Evolutionary conservation across 2,329 filamentous ascomycete genomes (phyloP), one percentile per base, ranked within the genome.

Genomic region (Celoporthe dispersa): DNA sequence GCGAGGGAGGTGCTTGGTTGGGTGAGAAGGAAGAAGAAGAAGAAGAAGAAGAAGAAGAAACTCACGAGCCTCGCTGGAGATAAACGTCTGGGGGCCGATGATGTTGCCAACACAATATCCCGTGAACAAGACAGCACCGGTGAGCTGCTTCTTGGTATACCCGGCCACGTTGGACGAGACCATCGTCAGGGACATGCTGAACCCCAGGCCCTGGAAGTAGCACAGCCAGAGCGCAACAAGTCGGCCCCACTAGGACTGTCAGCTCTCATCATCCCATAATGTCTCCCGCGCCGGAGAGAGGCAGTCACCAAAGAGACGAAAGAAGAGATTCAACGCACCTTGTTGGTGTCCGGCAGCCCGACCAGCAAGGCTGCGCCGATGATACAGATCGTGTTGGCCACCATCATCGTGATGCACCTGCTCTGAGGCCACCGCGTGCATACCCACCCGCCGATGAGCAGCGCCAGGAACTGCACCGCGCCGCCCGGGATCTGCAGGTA

Each of bases 401-500:
- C 76, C 3, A 86, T 85, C 86, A 88, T 88, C 33, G 85, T 87
- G 9, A 82, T 78, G 71, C 85, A 87, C 8, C 86, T 80, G 0
- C 82, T 79, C 73, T 85, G 84, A 2, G 85, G 86, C 74, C 79
- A 88, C 28, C 79, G 80, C 0, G 83, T 85, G 73, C 86, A 87
- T 25, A 89, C 78, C 67, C 80, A 82, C 12, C 86, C 86, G 0
- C 85, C 86, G 2, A 79, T 74, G 6, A 89, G 76, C 0, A 88
- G 78, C 0, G 85, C 83, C 1, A 87, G 74, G 73, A 88, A 87
- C 70, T 88, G 85, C 1, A 89, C 82, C 0, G 85, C 86, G 16
- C 87, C 87, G 16, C 87, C 87, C 0, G 87, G 87, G 67, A 90
- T 90, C 72, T 89, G 86, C 5, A 90, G 57, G 61, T 72, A 72